These are phyloP conservation scores for Paxillus involutus DNA, from an alignment of 768 basidiomycete genomes.

Conservation along the genomic window DNA sequence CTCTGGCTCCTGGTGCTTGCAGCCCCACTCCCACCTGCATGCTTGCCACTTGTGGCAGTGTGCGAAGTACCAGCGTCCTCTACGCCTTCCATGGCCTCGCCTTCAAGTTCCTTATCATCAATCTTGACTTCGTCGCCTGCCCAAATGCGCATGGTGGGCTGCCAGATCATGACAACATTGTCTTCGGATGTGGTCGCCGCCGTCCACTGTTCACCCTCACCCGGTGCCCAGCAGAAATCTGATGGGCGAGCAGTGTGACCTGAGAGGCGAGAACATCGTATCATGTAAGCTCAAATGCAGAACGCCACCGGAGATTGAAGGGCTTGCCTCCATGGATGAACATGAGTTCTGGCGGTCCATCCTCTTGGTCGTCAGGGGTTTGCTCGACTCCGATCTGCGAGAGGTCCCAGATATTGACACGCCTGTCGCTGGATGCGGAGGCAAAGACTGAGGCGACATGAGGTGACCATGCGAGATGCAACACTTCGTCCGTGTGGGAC, in stretches of 20 bases:
- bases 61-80: constrained; percentile 40
- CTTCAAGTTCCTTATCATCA: constrained; percentile 83
- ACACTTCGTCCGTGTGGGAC: constrained; percentile 91
- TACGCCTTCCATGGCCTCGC: constrained; percentile 74
- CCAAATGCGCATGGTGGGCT: constrained; percentile 93
- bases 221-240: constrained; percentile 96
- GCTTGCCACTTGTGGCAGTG: constrained; percentile 16
- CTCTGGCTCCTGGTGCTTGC: constrained; percentile 54
- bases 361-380: constrained; percentile 96
- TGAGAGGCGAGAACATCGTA: constrained; percentile 26
- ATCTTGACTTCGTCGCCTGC: constrained; percentile 86
- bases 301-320: not conserved
- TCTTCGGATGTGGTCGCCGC: constrained; percentile 90
- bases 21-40: constrained; percentile 25
- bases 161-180: constrained; percentile 97
- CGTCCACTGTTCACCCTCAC: constrained; percentile 79
- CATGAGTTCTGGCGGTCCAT: constrained; percentile 93
- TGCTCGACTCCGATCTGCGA: constrained; percentile 92
- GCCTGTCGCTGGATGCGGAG: constrained; percentile 89
- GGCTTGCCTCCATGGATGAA: constrained; percentile 91
- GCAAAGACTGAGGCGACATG: constrained; percentile 91
- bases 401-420: constrained; percentile 95
- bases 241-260: constrained; percentile 88
- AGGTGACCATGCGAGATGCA: constrained; percentile 95
- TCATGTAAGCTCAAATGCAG: constrained; percentile 7